Conservation (phyloP, 257 asterid genomes). For the Schizonepeta tenuifolia region DNA sequence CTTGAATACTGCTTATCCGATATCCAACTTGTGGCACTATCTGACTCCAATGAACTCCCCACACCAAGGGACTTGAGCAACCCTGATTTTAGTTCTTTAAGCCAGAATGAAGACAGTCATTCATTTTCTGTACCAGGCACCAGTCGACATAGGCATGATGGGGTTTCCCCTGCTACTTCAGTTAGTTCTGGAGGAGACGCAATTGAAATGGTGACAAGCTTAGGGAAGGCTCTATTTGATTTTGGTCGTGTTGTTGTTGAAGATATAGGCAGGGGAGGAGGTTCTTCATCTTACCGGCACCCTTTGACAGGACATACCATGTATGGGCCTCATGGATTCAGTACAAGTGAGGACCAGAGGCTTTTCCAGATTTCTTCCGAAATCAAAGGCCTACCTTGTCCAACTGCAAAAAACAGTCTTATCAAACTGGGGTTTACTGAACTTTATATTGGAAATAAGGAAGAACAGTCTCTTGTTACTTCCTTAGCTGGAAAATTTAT, state of each 20-base stretch:
- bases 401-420: slow-evolving; percentile 73
- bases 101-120: slow-evolving; percentile 41
- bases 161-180: slow-evolving; percentile 45
- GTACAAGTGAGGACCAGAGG: slow-evolving; percentile 56
- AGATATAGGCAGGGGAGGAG: slow-evolving; percentile 85
- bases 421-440: slow-evolving; percentile 69
- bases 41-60: slow-evolving; percentile 42
- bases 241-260: slow-evolving; percentile 95
- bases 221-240: slow-evolving; percentile 91
- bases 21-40: slow-evolving; percentile 58
- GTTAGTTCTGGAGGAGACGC: slow-evolving; percentile 89
- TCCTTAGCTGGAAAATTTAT: slow-evolving; percentile 77
- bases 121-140: slow-evolving; percentile 49
- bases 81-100: slow-evolving; percentile 44
- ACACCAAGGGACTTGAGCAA: slow-evolving; percentile 39
- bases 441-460: slow-evolving; percentile 83
- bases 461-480: slow-evolving; percentile 68
- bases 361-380: slow-evolving; percentile 59
- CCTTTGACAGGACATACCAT: slow-evolving; percentile 44
- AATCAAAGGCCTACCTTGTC: slow-evolving; percentile 87
- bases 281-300: slow-evolving; percentile 60
- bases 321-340: slow-evolving; percentile 46
- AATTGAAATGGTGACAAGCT: slow-evolving; percentile 86
- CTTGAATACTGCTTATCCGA: slow-evolving; percentile 95
- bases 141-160: slow-evolving; percentile 50